Evolutionary conservation across 108 stramenopile species (phyloP), one percentile per base, ranked within the genome.

Genomic region (Schizochytrium sp.): DNA sequence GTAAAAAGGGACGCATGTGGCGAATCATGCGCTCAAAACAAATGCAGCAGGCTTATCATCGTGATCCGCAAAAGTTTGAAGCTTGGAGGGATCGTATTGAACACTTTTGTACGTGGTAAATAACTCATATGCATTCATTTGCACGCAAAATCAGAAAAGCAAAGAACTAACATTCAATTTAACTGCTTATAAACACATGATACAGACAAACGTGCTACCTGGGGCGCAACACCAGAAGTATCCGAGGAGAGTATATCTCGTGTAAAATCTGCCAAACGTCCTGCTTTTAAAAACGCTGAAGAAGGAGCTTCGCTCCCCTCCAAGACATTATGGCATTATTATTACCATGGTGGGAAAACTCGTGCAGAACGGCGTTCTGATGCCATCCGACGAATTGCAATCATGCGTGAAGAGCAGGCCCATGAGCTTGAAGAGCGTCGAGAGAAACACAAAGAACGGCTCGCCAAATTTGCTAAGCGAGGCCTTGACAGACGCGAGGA

Each of bases 321-420:
- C 45, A 83, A 83, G 28, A 55, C 76, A 10, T 28, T 83, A 5
- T 83, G 76, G 76, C 76, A 83, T 40, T 83, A 83, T 40, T 83
- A 83, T 28, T 83, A 83, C 55, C 76, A 83, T 55, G 76, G 76
- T 38, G 76, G 76, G 0, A 83, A 83, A 53, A 83, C 76, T 5
- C 47, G 76, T 38, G 50, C 53, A 5, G 76, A 83, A 28, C 76
- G 76, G 28, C 45, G 76, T 13, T 10, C 47, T 1, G 76, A 83
- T 13, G 53, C 76, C 10, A 10, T 40, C 17, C 17, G 10, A 28
- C 76, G 76, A 5, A 49, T 83, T 10, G 76, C 47, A 13, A 38
- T 38, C 49, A 83, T 83, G 76, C 76, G 76, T 10, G 28, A 40
- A 47, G 76, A 83, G 76, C 76, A 83, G 55, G 53, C 28, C 13